These are phyloP conservation scores for Apiotrichum brassicae DNA, from an alignment of 1,284 basidiomycete species.

Conservation along the genomic window DNA sequence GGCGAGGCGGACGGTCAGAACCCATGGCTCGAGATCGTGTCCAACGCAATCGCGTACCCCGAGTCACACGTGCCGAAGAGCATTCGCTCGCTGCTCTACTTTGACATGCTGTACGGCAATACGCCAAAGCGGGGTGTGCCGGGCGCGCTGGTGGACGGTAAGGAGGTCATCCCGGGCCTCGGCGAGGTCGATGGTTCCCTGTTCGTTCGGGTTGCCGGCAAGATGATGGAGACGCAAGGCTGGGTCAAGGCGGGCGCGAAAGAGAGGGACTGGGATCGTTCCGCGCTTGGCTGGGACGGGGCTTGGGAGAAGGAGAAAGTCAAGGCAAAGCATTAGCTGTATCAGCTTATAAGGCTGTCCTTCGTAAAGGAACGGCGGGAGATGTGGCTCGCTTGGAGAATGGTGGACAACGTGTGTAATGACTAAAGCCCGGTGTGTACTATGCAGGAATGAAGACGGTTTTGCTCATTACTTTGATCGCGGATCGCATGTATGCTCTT, in stretches of 20 bases:
- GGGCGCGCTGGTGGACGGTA: conserved; percentile 47
- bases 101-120: conserved; percentile 52
- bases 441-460: no score
- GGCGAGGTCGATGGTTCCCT: conserved; percentile 55
- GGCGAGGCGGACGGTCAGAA: conserved; percentile 47
- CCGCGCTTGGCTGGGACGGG: conserved; percentile 61
- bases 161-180: conserved; percentile 47
- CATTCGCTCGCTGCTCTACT: conserved; percentile 55
- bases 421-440: no score
- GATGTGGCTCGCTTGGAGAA: no score
- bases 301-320: conserved; percentile 54
- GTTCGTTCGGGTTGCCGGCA: conserved; percentile 59
- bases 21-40: conserved; percentile 57
- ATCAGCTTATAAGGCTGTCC: no score
- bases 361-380: no score
- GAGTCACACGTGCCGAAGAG: conserved; percentile 61
- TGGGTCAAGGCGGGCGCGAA: conserved; percentile 56
- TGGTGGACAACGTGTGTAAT: no score
- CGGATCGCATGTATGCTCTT: no score
- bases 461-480: no score
- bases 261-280: conserved; percentile 53
- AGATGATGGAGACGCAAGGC: conserved; percentile 57
- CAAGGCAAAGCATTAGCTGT: no score
- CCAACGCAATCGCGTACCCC: conserved; percentile 53
- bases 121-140: conserved; percentile 49